Percentiles rank a stretch among this genome's conserved stretches.
phyloP scores from a whole-genome alignment of 2,329 filamentous ascomycete genomes.

The Pseudocercospora vitis region DNA sequence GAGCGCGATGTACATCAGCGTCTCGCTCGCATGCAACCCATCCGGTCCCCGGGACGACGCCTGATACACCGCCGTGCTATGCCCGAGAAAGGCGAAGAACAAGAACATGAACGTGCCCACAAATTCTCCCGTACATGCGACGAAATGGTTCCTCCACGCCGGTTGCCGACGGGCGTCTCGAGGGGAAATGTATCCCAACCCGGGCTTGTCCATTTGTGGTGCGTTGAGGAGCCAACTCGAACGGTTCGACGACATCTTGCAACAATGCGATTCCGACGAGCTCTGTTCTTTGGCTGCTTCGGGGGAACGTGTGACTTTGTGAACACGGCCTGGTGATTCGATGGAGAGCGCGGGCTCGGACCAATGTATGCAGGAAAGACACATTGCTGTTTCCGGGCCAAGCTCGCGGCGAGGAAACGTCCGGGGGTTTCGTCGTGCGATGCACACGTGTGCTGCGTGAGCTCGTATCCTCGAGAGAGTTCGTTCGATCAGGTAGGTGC shows the following conservation, averaged over 20 bases:
- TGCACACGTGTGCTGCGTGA: neutral
- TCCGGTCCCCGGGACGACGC: conserved; percentile 23
- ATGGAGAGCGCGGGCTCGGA: neutral
- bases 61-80: conserved; percentile 30
- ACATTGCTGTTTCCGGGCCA: neutral
- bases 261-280: neutral
- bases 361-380: conserved; percentile 4
- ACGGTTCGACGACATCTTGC: neutral
- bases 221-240: neutral
- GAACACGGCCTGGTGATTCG: neutral
- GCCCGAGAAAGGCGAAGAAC: conserved; percentile 36
- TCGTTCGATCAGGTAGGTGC: conserved; percentile 3
- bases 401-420: neutral
- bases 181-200: conserved; percentile 8
- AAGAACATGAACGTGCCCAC: conserved; percentile 41
- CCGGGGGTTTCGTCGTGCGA: neutral
- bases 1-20: conserved; percentile 35
- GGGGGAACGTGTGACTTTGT: neutral
- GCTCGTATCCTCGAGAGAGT: too few species aligned
- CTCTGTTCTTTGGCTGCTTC: neutral
- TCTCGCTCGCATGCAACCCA: conserved; percentile 27
- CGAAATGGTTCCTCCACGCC: conserved; percentile 23
- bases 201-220: conserved; percentile 7
- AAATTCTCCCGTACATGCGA: conserved; percentile 35
- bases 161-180: conserved; percentile 4